Percentiles rank a stretch among this genome's conserved stretches.
These are phyloP conservation scores for Peronospora tabacina DNA, from an alignment of 352 stramenopile species.

Conservation along the genomic window DNA sequence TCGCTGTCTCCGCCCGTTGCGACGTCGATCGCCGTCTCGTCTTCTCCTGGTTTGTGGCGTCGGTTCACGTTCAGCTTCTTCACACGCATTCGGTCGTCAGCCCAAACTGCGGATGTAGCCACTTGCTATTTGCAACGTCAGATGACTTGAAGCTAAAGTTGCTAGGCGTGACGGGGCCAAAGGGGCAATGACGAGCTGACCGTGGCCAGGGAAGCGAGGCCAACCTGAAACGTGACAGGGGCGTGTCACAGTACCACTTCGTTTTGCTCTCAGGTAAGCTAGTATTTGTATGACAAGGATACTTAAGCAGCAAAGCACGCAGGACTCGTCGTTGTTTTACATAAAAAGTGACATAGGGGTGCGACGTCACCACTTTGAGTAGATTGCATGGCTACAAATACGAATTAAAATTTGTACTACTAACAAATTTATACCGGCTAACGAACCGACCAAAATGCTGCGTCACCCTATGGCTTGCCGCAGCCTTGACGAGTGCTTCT, in stretches of 20 bases:
- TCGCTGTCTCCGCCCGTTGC: conserved; percentile 23
- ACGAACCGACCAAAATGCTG: not conserved
- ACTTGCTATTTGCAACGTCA: conserved; percentile 1
- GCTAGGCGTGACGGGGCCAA: conserved; percentile 12
- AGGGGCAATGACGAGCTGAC: conserved; percentile 22
- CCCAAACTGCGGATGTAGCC: conserved; percentile 3
- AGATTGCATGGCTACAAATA: too few species aligned
- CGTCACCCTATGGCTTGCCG: not conserved
- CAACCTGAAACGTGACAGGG: conserved; percentile 19
- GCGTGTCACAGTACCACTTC: conserved; percentile 20
- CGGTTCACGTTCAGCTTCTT: conserved; percentile 67
- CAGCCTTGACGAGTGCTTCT: not conserved
- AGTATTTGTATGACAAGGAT: not conserved
- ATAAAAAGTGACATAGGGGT: conserved; percentile 9
- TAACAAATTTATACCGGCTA: too few species aligned
- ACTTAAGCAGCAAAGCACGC: conserved; percentile 9
- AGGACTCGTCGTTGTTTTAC: conserved; percentile 10
- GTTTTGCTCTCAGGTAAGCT: not conserved
- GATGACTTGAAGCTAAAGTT: not conserved
- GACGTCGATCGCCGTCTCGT: conserved; percentile 30
- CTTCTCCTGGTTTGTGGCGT: conserved; percentile 56
- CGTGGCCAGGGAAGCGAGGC: conserved; percentile 8
- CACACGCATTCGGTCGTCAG: conserved; percentile 49
- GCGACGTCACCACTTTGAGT: conserved; percentile 10
- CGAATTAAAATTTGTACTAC: too few species aligned